Evolutionary conservation across 2,329 filamentous ascomycete species (phyloP).

Genomic region (Pestalotiopsis sp.): DNA sequence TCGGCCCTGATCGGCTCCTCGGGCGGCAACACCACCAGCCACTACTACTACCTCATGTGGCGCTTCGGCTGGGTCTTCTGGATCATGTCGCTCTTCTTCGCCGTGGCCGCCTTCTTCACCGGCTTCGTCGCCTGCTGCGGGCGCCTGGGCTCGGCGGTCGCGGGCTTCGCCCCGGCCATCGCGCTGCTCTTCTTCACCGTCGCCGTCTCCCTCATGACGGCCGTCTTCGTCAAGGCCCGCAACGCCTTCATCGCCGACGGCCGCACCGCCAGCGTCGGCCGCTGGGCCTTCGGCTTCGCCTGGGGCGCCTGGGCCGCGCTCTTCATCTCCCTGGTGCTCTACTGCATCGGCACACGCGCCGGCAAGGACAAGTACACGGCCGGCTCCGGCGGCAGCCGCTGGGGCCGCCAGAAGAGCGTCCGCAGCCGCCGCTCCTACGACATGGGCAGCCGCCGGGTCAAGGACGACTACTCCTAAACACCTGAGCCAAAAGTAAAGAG

Average conservation of each 20-base stretch:
- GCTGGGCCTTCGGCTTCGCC: conserved; percentile 73
- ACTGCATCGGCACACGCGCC: conserved; percentile 63
- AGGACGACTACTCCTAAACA: conserved; percentile 66
- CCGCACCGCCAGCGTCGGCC: conserved; percentile 62
- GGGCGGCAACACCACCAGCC: conserved; percentile 56
- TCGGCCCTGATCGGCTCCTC: conserved; percentile 51
- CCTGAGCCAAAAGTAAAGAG: not conserved
- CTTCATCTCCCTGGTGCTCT: conserved; percentile 66
- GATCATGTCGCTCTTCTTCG: conserved; percentile 82
- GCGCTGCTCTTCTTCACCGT: conserved; percentile 72
- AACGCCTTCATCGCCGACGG: conserved; percentile 61
- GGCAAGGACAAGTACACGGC: conserved; percentile 40
- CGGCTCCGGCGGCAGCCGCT: conserved; percentile 35
- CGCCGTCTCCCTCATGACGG: conserved; percentile 72
- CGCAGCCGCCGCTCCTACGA: conserved; percentile 57
- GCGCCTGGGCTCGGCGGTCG: conserved; percentile 69
- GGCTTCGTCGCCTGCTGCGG: conserved; percentile 71
- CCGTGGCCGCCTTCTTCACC: conserved; percentile 65
- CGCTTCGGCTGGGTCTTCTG: conserved; percentile 93
- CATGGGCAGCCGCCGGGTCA: conserved; percentile 61
- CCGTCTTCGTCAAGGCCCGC: conserved; percentile 69
- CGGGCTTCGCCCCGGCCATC: conserved; percentile 56
- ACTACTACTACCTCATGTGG: conserved; percentile 78
- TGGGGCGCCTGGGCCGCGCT: conserved; percentile 72
- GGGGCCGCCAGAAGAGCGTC: conserved; percentile 51